phyloP scores from a whole-genome alignment of 441 rosid genomes.

The Gossypium davidsonii region DNA sequence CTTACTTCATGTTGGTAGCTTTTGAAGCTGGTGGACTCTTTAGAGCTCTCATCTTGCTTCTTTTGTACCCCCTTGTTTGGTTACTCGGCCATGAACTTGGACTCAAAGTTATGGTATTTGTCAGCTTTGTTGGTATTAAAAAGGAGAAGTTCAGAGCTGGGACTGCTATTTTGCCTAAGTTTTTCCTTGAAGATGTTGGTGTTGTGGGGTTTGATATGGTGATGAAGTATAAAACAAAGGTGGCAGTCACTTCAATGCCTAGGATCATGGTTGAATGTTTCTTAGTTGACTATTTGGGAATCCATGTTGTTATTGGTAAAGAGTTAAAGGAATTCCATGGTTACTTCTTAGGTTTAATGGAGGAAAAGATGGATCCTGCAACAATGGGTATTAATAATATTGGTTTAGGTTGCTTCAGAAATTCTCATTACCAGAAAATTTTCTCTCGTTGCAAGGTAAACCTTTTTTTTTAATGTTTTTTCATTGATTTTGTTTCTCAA shows the following conservation, averaged over 20 bases:
- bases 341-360: constrained; percentile 45
- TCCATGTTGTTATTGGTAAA: constrained; percentile 44
- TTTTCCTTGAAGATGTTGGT: constrained; percentile 53
- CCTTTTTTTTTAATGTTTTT: background rate
- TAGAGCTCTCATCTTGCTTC: constrained; percentile 43
- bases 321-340: constrained; percentile 37
- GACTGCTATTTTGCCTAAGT: constrained; percentile 53
- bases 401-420: constrained; percentile 24
- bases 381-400: constrained; percentile 15
- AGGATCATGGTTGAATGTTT: constrained; percentile 56
- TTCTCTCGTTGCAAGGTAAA: constrained; percentile 44
- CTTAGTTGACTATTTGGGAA: constrained; percentile 45
- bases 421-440: constrained; percentile 21
- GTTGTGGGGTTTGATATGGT: constrained; percentile 38
- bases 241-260: constrained; percentile 54
- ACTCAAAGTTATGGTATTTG: constrained; percentile 43
- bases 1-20: constrained; percentile 75
- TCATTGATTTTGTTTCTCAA: background rate
- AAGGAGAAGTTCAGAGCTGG: constrained; percentile 32
- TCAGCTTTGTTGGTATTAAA: constrained; percentile 43
- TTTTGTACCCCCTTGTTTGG: constrained; percentile 44
- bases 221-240: constrained; percentile 33
- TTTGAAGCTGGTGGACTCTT: constrained; percentile 61
- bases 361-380: constrained; percentile 13
- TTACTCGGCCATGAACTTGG: constrained; percentile 31